A percentile compares a stretch with the other conserved stretches of the same genome.
These are phyloP conservation scores for Fomitopsis pulvina DNA, from an alignment of 768 basidiomycete species.

Conservation along the genomic window DNA sequence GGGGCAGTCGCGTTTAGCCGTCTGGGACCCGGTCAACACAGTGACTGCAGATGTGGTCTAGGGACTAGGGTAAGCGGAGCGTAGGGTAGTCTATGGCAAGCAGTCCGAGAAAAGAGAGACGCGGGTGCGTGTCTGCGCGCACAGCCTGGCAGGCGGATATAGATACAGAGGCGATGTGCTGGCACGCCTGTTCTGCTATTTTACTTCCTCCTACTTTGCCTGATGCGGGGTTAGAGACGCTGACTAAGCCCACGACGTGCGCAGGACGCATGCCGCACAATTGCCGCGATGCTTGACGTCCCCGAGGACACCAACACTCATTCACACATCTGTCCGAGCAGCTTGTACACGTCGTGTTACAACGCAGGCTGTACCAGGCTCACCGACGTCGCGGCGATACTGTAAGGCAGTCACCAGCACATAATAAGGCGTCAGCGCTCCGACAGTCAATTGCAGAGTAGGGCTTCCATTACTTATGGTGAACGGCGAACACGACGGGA, in stretches of 20 bases:
- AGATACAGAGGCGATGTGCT: slow-evolving; percentile 2
- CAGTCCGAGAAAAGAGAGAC: not conserved
- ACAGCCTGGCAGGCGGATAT: not conserved
- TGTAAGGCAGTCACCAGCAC: too few species aligned
- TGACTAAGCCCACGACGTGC: slow-evolving; percentile 17
- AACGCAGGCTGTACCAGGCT: too few species aligned
- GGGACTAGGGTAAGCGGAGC: slow-evolving; percentile 14
- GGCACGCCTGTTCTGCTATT: slow-evolving; percentile 1
- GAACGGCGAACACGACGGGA: too few species aligned
- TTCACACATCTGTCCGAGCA: too few species aligned
- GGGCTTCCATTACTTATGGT: too few species aligned
- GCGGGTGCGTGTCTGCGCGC: not conserved
- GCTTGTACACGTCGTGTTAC: too few species aligned
- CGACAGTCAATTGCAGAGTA: too few species aligned
- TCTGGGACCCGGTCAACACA: slow-evolving; percentile 11
- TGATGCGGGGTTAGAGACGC: slow-evolving; percentile 18
- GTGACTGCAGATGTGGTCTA: not conserved
- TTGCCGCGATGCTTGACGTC: too few species aligned
- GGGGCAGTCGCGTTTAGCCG: slow-evolving; percentile 15
- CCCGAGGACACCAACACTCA: too few species aligned
- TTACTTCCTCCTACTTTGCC: slow-evolving; percentile 6
- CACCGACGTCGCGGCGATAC: too few species aligned
- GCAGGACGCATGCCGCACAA: not conserved
- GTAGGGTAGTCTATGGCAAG: slow-evolving; percentile 21
- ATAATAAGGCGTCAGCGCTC: too few species aligned